A percentile compares a stretch with the other conserved stretches of the same genome.
phyloP scores from a whole-genome alignment of 163 green algal species.

The Trebouxia gelatinosa region DNA sequence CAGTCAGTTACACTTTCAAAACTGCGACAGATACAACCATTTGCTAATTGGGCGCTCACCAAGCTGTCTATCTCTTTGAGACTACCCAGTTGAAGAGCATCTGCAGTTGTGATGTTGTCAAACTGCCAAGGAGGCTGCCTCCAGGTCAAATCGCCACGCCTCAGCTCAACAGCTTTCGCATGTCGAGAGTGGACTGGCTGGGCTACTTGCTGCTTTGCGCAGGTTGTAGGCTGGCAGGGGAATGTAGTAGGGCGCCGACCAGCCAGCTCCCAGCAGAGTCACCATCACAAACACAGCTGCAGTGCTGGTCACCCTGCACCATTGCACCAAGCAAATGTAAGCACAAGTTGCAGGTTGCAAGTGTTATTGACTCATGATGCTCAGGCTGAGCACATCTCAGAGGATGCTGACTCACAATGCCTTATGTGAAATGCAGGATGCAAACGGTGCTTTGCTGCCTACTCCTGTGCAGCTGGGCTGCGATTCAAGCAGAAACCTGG shows the following conservation, averaged over 20 bases:
- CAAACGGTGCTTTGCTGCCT: no score
- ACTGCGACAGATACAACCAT: not conserved
- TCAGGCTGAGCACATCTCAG: no score
- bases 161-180: slow-evolving; percentile 14
- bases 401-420: no score
- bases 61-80: slow-evolving; percentile 11
- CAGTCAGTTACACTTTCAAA: no score
- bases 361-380: no score
- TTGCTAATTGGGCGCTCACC: not conserved
- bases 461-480: no score
- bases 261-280: not conserved
- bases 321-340: no score
- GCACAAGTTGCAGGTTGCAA: no score
- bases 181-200: no score
- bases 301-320: not conserved
- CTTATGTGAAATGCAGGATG: no score
- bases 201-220: no score
- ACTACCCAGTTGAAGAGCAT: not conserved
- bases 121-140: not conserved
- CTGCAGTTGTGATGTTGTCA: not conserved
- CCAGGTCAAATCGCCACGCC: not conserved
- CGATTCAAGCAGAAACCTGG: no score
- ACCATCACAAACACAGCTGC: not conserved
- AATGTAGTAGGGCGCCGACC: slow-evolving; percentile 19
- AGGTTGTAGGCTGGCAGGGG: slow-evolving; percentile 26